Evolutionary conservation across 306 rosid species (phyloP).

Genomic region (Cucurbita pepo): DNA sequence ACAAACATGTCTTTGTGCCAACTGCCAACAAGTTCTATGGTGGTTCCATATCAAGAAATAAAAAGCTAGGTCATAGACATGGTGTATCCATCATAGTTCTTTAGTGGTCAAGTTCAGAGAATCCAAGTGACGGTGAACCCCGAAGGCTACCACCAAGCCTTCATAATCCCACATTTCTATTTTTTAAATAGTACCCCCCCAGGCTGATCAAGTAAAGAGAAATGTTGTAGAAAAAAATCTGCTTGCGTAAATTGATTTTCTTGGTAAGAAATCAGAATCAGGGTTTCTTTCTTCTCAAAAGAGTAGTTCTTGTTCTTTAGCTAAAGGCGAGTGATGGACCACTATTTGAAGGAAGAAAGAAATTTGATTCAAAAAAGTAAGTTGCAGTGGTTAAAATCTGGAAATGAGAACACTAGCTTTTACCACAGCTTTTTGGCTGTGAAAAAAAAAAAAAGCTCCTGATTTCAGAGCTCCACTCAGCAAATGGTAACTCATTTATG

Average conservation of each 20-base stretch:
- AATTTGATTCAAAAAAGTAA: too few relatives aligned
- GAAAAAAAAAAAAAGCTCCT: too few relatives aligned
- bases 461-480: too few relatives aligned
- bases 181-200: too few relatives aligned
- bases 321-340: too few relatives aligned
- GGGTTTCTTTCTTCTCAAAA: background rate
- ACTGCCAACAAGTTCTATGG: background rate
- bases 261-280: background rate
- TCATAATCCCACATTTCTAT: background rate
- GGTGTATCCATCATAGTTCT: background rate
- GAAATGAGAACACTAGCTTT: too few relatives aligned
- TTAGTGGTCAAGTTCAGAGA: background rate
- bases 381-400: too few relatives aligned
- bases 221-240: background rate
- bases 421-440: too few relatives aligned
- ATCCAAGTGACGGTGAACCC: background rate
- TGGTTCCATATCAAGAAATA: background rate
- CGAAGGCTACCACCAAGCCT: background rate
- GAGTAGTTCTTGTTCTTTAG: background rate
- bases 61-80: background rate
- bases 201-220: background rate
- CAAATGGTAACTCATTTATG: too few relatives aligned
- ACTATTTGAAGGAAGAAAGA: too few relatives aligned
- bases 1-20: background rate
- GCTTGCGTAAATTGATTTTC: background rate